Conservation (phyloP, 2,329 filamentous ascomycete genomes). For the Tolypocladium nubicola region DNA sequence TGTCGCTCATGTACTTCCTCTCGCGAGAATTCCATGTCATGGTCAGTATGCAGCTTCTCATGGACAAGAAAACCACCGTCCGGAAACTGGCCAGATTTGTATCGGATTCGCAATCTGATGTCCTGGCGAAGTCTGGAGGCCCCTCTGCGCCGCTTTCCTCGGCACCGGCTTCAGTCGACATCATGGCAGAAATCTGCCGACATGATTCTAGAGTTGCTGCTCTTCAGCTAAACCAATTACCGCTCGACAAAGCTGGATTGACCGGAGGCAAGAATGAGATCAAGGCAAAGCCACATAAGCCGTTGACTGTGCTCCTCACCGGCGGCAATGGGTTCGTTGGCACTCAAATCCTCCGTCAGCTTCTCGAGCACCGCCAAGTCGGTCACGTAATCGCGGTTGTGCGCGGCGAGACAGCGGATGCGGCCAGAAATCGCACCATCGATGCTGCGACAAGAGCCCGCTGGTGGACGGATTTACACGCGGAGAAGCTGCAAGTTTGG, state of each 20-base stretch:
- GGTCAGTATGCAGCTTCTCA: slow-evolving; percentile 1
- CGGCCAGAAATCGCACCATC: slow-evolving; percentile 1
- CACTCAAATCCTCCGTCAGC: slow-evolving; percentile 4
- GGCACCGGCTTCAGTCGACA: neutral
- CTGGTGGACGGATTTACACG: slow-evolving; percentile 4
- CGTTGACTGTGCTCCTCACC: slow-evolving; percentile 3
- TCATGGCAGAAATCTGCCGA: neutral
- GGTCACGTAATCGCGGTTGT: slow-evolving; percentile 2
- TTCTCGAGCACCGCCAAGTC: slow-evolving; percentile 1
- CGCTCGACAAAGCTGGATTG: no score
- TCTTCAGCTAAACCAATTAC: neutral
- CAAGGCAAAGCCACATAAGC: neutral
- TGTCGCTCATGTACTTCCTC: slow-evolving; percentile 4
- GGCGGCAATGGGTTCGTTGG: slow-evolving; percentile 6
- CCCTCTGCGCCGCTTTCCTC: neutral
- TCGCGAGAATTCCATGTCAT: neutral
- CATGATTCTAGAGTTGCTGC: neutral
- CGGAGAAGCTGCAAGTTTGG: slow-evolving; percentile 6
- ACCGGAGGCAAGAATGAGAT: neutral
- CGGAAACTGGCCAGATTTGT: slow-evolving; percentile 1
- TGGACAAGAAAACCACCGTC: slow-evolving; percentile 1
- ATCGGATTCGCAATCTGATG: neutral
- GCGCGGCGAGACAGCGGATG: neutral
- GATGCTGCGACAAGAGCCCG: slow-evolving; percentile 2
- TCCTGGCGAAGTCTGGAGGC: neutral